phyloP scores from a whole-genome alignment of 2,329 filamentous ascomycete genomes.

The Xylaria sp. region DNA sequence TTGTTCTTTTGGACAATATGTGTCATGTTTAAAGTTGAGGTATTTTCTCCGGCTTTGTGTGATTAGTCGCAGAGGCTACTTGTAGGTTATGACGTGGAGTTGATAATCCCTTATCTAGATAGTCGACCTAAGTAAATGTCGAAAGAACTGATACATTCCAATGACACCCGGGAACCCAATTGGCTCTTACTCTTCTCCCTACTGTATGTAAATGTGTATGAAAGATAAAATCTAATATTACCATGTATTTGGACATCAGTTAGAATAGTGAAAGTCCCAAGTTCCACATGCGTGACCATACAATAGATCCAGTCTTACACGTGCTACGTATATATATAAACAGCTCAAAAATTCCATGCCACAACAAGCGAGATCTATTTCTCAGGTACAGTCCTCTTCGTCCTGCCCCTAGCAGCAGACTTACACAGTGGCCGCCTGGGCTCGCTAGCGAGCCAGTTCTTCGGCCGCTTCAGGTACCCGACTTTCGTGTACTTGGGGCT shows the following conservation, averaged over 20 bases:
- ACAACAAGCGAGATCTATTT: conserved; percentile 40
- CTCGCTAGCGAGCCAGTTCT: conserved; percentile 69
- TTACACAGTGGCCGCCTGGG: conserved; percentile 75
- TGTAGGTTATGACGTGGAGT: not conserved
- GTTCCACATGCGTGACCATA: not conserved
- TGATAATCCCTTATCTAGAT: not conserved
- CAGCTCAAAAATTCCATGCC: not conserved
- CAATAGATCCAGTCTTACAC: conserved; percentile 7
- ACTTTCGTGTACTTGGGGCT: conserved; percentile 84
- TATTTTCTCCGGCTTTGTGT: not conserved
- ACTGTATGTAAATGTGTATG: not conserved
- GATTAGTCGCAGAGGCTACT: not conserved
- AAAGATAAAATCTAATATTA: not conserved
- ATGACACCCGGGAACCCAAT: not conserved
- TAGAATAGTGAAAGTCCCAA: not conserved
- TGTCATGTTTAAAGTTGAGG: not conserved
- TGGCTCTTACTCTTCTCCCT: not conserved
- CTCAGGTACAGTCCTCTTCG: conserved; percentile 68
- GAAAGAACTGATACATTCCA: not conserved
- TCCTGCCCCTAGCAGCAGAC: conserved; percentile 69
- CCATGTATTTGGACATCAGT: not conserved
- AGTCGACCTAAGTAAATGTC: not conserved
- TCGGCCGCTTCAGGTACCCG: conserved; percentile 74
- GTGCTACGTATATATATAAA: not conserved
- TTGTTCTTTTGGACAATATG: not conserved